These are phyloP conservation scores for Termitomyces sp. DNA, from an alignment of 768 basidiomycete genomes.

Conservation along the genomic window DNA sequence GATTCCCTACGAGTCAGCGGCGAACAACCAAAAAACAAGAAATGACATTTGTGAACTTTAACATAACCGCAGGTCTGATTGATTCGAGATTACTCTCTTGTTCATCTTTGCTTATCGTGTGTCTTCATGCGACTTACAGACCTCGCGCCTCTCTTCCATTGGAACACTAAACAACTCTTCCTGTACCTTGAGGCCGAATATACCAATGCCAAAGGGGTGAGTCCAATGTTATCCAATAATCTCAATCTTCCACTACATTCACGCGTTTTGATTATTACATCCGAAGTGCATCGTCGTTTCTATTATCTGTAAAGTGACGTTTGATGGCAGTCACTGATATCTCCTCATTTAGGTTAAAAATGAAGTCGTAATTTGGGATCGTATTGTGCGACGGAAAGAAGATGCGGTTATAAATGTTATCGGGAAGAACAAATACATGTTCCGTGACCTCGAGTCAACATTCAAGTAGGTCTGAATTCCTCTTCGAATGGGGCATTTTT, in stretches of 20 bases:
- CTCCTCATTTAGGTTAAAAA: slow-evolving; percentile 51
- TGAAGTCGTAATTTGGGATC: slow-evolving; percentile 88
- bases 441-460: slow-evolving; percentile 67
- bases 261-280: neutral
- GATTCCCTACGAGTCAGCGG: slow-evolving; percentile 45
- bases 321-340: neutral
- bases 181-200: slow-evolving; percentile 87
- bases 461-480: slow-evolving; percentile 57
- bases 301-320: neutral
- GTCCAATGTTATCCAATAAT: slow-evolving; percentile 20
- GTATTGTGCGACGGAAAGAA: slow-evolving; percentile 78
- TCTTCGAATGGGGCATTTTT: neutral
- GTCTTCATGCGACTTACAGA: slow-evolving; percentile 40
- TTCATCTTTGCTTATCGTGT: neutral
- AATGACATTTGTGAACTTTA: slow-evolving; percentile 76
- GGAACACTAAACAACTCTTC: slow-evolving; percentile 97
- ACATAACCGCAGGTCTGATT: slow-evolving; percentile 65
- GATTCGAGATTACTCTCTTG: neutral
- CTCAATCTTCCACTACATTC: neutral
- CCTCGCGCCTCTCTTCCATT: slow-evolving; percentile 79
- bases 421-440: slow-evolving; percentile 80
- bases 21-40: slow-evolving; percentile 66
- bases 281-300: too few relatives aligned
- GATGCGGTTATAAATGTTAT: slow-evolving; percentile 64
- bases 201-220: slow-evolving; percentile 64